Evolutionary conservation across 2,329 filamentous ascomycete genomes (phyloP).

Genomic region (Aspergillus pseudonomiae): DNA sequence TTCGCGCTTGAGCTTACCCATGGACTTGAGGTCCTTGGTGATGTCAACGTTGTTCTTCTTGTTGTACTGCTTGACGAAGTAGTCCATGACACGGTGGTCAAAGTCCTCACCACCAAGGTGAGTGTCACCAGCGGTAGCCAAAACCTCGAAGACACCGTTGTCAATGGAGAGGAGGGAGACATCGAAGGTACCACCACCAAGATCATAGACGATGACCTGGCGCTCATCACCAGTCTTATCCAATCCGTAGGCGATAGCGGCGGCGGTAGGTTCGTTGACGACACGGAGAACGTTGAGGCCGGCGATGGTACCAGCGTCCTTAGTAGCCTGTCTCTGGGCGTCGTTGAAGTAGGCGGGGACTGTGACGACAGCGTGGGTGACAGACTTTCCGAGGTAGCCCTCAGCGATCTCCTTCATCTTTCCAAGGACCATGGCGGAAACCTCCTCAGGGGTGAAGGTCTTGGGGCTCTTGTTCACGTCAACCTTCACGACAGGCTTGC

Average conservation of each 20-base stretch:
- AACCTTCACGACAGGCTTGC: constrained; percentile 81
- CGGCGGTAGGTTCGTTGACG: constrained; percentile 94
- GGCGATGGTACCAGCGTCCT: constrained; percentile 89
- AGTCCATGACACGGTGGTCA: constrained; percentile 94
- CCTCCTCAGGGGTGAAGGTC: constrained; percentile 68
- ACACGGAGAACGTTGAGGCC: constrained; percentile 95
- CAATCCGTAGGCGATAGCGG: constrained; percentile 91
- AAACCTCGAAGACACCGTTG: constrained; percentile 89
- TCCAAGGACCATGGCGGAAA: constrained; percentile 67
- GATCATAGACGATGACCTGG: constrained; percentile 91
- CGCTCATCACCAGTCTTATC: constrained; percentile 83
- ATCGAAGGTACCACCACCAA: constrained; percentile 94
- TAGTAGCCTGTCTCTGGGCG: constrained; percentile 94
- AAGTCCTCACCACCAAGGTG: constrained; percentile 99
- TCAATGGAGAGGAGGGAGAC: constrained; percentile 91
- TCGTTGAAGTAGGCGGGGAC: constrained; percentile 99
- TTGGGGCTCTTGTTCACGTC: constrained; percentile 62
- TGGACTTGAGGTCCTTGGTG: constrained; percentile 92
- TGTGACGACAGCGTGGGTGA: constrained; percentile 75
- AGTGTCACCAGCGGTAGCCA: constrained; percentile 94
- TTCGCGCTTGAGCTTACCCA: constrained; percentile 99
- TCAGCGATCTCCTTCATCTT: constrained; percentile 71
- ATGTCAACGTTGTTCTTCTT: constrained; percentile 95
- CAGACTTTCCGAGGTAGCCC: constrained; percentile 62
- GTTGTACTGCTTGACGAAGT: constrained; percentile 97